A percentile compares a stretch with the other conserved stretches of the same genome.
phyloP scores from a whole-genome alignment of 768 basidiomycete species.

The Amanita rubescens region DNA sequence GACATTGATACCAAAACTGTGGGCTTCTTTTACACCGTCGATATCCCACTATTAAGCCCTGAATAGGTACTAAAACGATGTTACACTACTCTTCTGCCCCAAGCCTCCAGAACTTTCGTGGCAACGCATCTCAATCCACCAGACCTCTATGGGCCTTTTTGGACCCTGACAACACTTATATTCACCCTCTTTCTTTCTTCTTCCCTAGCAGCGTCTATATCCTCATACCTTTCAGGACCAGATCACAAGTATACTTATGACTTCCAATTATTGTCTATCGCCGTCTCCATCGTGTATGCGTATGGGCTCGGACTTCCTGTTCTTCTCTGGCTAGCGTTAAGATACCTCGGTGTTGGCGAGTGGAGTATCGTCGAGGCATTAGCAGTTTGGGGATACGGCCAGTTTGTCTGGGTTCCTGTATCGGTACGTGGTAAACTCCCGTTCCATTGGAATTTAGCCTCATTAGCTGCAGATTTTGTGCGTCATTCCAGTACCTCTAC shows the following conservation, averaged over 20 bases:
- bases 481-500: constrained; percentile 73
- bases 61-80: constrained; percentile 66
- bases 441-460: not conserved
- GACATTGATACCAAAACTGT: constrained; percentile 81
- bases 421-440: constrained; percentile 40
- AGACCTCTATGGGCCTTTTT: constrained; percentile 90
- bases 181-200: constrained; percentile 92
- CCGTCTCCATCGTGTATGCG: constrained; percentile 76
- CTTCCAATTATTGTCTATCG: constrained; percentile 78
- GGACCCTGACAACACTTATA: constrained; percentile 94
- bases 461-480: constrained; percentile 55
- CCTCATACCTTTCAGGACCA: constrained; percentile 71
- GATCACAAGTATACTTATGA: constrained; percentile 64
- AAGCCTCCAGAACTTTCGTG: constrained; percentile 48
- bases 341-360: constrained; percentile 83
- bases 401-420: constrained; percentile 86
- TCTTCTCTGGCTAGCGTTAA: constrained; percentile 74
- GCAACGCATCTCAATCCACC: constrained; percentile 58
- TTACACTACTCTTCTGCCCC: constrained; percentile 73
- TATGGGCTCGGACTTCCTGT: constrained; percentile 83
- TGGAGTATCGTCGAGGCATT: constrained; percentile 85
- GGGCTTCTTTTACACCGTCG: constrained; percentile 9
- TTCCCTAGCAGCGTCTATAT: constrained; percentile 82
- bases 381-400: constrained; percentile 73
- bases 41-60: constrained; percentile 1